These are phyloP conservation scores for Acaromyces ingoldii DNA, from an alignment of 1,284 basidiomycete genomes.

Conservation along the genomic window DNA sequence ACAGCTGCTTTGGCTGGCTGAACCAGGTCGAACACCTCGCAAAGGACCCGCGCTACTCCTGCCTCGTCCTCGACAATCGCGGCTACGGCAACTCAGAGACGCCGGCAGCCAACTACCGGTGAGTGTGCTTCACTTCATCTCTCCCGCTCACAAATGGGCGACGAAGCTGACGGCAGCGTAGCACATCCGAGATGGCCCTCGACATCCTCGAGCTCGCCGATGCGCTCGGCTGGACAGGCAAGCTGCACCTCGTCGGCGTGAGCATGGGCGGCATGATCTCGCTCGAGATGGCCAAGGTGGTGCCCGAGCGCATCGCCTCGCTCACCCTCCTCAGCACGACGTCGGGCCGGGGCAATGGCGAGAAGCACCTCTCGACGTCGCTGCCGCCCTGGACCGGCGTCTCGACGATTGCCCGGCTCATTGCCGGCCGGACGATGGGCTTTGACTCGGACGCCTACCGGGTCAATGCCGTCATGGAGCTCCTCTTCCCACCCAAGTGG, in stretches of 20 bases:
- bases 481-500: slow-evolving; percentile 64
- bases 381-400: slow-evolving; percentile 36
- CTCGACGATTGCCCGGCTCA: slow-evolving; percentile 49
- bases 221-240: slow-evolving; percentile 66
- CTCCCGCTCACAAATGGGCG: too few relatives aligned
- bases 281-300: slow-evolving; percentile 40
- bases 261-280: slow-evolving; percentile 84
- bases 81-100: slow-evolving; percentile 73
- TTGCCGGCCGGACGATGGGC: slow-evolving; percentile 55
- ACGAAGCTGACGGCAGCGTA: background rate
- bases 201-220: slow-evolving; percentile 65
- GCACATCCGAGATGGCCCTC: slow-evolving; percentile 70
- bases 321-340: slow-evolving; percentile 42
- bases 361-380: slow-evolving; percentile 5
- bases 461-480: slow-evolving; percentile 60
- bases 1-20: slow-evolving; percentile 51
- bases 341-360: slow-evolving; percentile 19
- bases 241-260: slow-evolving; percentile 70
- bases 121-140: background rate
- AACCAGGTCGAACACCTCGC: slow-evolving; percentile 50
- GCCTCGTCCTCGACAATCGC: slow-evolving; percentile 79
- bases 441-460: slow-evolving; percentile 58
- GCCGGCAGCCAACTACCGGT: slow-evolving; percentile 54
- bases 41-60: slow-evolving; percentile 54
- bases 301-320: slow-evolving; percentile 17